Evolutionary conservation across 768 basidiomycete species (phyloP), one percentile per base, ranked within the genome.

Genomic region (Gloeopeniophorella convolvens): DNA sequence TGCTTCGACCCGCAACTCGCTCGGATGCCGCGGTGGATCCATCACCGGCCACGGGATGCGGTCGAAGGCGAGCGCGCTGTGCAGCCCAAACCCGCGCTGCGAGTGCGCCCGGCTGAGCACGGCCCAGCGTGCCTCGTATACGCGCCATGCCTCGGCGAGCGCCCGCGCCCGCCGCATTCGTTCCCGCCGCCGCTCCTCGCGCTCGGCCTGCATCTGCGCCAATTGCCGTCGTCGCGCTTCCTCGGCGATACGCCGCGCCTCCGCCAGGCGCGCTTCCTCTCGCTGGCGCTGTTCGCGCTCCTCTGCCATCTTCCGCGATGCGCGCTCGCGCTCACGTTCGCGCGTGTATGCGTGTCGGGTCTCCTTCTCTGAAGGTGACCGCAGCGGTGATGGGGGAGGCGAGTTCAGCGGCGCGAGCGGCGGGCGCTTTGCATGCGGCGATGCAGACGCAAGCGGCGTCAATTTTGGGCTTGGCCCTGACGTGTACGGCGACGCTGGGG

Each of bases 31-130:
- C 27, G 80, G 77, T 10, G 62, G 58, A 15, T 62, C 56, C 42
- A 73, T 62, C 48, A 80, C 56, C 20, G 87, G 87, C 89, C 88
- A 91, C 6, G 88, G 88, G 42, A 87, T 78, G 40, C 70, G 71
- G 28, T 70, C 65, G 68, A 89, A 89, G 1, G 70, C 66, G 40
- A 89, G 69, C 20, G 64, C 55, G 48, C 56, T 47, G 32, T 31
- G 39, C 27, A 86, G 62, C 46, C 66, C 67, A 23, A 65, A 60
- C 84, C 87, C 88, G 45, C 76, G 72, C 30, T 67, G 65, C 64
- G 88, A 83, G 67, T 88, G 84, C 45, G 56, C 64, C 37, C 67
- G 59, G 83, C 83, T 86, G 3, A 78, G 76, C 26, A 79, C 71
- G 5, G 70, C 50, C 60, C 74, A 76, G 37, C 70, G 70, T 59